Conservation (phyloP, 805 yeast species). For the Lipomyces sp. region DNA sequence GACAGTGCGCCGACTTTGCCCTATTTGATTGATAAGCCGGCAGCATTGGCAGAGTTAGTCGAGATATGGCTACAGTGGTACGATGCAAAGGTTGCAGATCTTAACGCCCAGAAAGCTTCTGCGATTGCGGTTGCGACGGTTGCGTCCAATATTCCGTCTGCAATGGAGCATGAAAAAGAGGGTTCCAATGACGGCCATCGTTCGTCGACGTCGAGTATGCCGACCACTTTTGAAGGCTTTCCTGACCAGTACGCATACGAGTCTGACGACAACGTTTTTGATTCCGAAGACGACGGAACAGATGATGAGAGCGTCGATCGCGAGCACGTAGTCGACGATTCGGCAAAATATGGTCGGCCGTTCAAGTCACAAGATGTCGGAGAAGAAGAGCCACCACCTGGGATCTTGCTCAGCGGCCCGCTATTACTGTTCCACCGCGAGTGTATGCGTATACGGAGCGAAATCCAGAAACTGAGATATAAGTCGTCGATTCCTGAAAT, state of each 20-base stretch:
- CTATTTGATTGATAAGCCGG: conserved; percentile 46
- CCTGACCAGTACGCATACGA: conserved; percentile 15
- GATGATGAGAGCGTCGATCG: not conserved
- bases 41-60: conserved; percentile 43
- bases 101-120: conserved; percentile 20
- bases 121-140: conserved; percentile 6
- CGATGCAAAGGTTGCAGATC: conserved; percentile 21
- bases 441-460: conserved; percentile 34
- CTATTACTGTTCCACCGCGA: conserved; percentile 30
- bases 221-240: conserved; percentile 6
- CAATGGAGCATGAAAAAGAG: conserved; percentile 6
- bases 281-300: not conserved
- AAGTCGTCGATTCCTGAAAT: conserved; percentile 33
- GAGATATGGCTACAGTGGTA: conserved; percentile 39
- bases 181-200: not conserved
- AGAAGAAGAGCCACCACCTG: conserved; percentile 28
- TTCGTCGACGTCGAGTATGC: conserved; percentile 5
- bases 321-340: not conserved
- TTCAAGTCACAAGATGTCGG: not conserved
- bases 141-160: conserved; percentile 5
- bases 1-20: conserved; percentile 41
- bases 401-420: conserved; percentile 20
- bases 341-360: not conserved
- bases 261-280: not conserved
- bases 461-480: conserved; percentile 22